Evolutionary conservation across 176 grass and related monocot genomes (phyloP).

Genomic region (Tuctoria greenei): DNA sequence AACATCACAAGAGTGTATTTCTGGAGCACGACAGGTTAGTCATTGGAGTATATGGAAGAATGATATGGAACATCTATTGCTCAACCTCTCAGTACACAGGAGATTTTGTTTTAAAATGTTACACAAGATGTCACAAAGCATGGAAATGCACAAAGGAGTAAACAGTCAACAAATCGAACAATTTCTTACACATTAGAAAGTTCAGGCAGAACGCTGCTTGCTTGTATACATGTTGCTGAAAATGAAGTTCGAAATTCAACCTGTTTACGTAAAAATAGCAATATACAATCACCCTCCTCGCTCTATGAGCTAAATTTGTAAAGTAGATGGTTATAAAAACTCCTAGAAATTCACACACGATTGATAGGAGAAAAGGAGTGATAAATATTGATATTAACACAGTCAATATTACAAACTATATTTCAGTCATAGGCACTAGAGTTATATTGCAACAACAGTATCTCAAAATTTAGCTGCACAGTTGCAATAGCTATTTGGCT

Average conservation of each 20-base stretch:
- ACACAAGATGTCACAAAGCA: not conserved
- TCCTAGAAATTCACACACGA: not conserved
- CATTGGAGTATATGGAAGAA: slow-evolving; percentile 7
- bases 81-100: slow-evolving; percentile 1
- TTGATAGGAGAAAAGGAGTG: not conserved
- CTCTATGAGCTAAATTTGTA: not conserved
- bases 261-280: slow-evolving; percentile 49
- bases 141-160: not conserved
- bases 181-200: slow-evolving; percentile 76
- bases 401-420: not conserved
- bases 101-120: slow-evolving; percentile 1
- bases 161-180: slow-evolving; percentile 9
- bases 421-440: too few relatives aligned
- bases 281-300: not conserved
- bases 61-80: not conserved
- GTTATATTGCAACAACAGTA: too few relatives aligned
- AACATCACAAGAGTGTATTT: slow-evolving; percentile 16
- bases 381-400: not conserved
- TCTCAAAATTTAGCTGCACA: not conserved
- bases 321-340: not conserved
- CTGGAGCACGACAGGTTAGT: slow-evolving; percentile 7
- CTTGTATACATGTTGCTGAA: slow-evolving; percentile 68
- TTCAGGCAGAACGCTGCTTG: slow-evolving; percentile 78
- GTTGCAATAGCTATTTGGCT: not conserved
- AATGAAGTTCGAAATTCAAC: slow-evolving; percentile 86